phyloP scores from a whole-genome alignment of 2,329 filamentous ascomycete species.

The Colletotrichum cereale region DNA sequence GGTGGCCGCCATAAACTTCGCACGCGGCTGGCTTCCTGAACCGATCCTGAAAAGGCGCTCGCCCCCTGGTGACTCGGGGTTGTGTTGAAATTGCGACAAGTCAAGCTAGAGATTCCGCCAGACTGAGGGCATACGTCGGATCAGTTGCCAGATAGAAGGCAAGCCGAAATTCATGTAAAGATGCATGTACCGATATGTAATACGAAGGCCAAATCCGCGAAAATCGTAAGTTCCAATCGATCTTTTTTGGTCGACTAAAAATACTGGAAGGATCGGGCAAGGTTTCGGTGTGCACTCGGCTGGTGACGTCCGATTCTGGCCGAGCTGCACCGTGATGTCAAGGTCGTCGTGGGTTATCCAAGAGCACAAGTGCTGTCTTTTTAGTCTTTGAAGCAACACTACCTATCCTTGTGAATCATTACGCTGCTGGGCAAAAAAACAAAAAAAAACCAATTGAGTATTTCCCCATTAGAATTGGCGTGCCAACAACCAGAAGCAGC shows the following conservation, averaged over 20 bases:
- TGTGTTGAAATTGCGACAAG: not conserved
- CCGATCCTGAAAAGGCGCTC: not conserved
- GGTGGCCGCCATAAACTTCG: not conserved
- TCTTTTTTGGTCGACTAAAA: not conserved
- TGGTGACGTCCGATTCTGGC: not conserved
- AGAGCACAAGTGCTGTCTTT: not conserved
- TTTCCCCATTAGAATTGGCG: not conserved
- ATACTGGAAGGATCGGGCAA: not conserved
- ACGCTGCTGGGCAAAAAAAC: not conserved
- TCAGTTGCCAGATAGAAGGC: no score
- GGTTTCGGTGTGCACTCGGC: not conserved
- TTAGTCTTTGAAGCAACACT: not conserved
- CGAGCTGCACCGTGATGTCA: slow-evolving; percentile 3
- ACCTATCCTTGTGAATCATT: not conserved
- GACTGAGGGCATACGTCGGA: not conserved
- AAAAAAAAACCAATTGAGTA: no score
- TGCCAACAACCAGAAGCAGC: not conserved
- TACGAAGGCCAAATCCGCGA: not conserved
- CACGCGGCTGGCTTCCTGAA: not conserved
- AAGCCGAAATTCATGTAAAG: not conserved
- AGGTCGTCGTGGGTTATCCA: not conserved
- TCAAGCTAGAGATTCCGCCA: not conserved
- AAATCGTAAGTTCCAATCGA: not conserved
- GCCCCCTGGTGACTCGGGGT: no score
- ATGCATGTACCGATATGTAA: not conserved